A percentile compares a stretch with the other conserved stretches of the same genome.
phyloP scores from a whole-genome alignment of 2,329 filamentous ascomycete genomes.

The Cladophialophora psammophila region DNA sequence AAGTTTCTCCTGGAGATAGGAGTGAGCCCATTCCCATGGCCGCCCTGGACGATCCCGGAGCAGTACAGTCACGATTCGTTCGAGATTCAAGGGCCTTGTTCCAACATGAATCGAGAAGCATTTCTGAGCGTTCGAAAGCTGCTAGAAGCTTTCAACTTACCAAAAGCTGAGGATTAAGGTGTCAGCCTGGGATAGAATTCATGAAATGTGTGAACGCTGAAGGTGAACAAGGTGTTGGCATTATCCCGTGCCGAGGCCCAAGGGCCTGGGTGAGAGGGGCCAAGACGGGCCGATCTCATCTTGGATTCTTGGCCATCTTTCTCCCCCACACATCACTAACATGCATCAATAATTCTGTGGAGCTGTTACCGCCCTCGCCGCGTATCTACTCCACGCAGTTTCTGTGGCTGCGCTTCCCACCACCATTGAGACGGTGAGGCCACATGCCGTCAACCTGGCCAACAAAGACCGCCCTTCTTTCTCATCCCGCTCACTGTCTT shows the following conservation, averaged over 20 bases:
- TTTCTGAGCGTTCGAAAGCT: slow-evolving; percentile 12
- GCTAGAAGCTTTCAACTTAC: slow-evolving; percentile 20
- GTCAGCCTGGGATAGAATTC: no score
- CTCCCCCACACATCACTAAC: no score
- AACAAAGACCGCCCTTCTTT: background rate
- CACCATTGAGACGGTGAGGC: background rate
- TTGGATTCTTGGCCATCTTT: no score
- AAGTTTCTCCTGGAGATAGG: slow-evolving; percentile 11
- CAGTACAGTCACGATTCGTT: background rate
- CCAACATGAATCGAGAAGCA: slow-evolving; percentile 19
- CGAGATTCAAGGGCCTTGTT: slow-evolving; percentile 15
- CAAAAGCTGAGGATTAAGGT: slow-evolving; percentile 15
- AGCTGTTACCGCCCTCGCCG: no score
- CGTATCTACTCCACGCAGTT: background rate
- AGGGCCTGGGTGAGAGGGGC: no score
- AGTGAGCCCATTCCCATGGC: background rate
- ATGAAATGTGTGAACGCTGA: no score
- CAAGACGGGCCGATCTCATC: no score
- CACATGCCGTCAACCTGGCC: background rate
- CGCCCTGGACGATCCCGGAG: background rate
- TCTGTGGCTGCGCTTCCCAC: slow-evolving; percentile 2
- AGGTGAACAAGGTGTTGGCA: no score
- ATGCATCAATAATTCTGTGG: no score
- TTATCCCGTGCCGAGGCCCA: no score
- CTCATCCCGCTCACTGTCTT: background rate